A percentile compares a stretch with the other conserved stretches of the same genome.
These are phyloP conservation scores for Moricandia moricandioides DNA, from an alignment of 345 rosid genomes.

Conservation along the genomic window DNA sequence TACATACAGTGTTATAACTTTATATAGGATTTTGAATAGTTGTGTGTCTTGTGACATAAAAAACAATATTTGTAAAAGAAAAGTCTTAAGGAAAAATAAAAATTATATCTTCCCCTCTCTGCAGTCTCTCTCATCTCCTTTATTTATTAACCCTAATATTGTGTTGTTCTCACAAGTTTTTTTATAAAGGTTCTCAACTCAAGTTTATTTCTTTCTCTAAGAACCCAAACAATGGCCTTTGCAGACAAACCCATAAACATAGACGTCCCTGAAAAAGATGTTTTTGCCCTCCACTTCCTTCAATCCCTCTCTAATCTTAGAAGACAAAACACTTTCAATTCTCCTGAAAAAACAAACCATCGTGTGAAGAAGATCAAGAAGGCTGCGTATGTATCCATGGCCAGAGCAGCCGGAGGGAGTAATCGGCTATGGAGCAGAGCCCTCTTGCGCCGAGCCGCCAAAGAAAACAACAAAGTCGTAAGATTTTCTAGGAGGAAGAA, in stretches of 20 bases:
- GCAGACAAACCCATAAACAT: conserved; percentile 26
- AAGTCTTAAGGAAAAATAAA: neutral
- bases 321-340: conserved; percentile 15
- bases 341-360: conserved; percentile 8
- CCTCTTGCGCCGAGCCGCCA: conserved; percentile 25
- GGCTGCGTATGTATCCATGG: conserved; percentile 42
- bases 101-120: neutral
- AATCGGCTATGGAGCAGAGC: conserved; percentile 36
- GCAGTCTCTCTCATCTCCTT: conserved; percentile 10
- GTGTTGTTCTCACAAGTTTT: conserved; percentile 9
- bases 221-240: conserved; percentile 33
- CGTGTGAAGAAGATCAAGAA: conserved; percentile 35
- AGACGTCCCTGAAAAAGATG: conserved; percentile 31
- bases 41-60: neutral
- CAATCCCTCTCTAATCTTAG: conserved; percentile 33
- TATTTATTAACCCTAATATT: conserved; percentile 36
- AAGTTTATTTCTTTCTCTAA: conserved; percentile 9
- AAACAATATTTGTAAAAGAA: neutral
- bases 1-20: neutral
- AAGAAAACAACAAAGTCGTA: neutral
- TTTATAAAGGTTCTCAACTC: conserved; percentile 33
- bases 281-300: conserved; percentile 32
- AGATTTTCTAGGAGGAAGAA: conserved; percentile 6
- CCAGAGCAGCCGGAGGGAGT: conserved; percentile 33
- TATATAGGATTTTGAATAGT: neutral